Evolutionary conservation across 768 basidiomycete genomes (phyloP), one percentile per base, ranked within the genome.

Genomic region (Boletus reticuloceps): DNA sequence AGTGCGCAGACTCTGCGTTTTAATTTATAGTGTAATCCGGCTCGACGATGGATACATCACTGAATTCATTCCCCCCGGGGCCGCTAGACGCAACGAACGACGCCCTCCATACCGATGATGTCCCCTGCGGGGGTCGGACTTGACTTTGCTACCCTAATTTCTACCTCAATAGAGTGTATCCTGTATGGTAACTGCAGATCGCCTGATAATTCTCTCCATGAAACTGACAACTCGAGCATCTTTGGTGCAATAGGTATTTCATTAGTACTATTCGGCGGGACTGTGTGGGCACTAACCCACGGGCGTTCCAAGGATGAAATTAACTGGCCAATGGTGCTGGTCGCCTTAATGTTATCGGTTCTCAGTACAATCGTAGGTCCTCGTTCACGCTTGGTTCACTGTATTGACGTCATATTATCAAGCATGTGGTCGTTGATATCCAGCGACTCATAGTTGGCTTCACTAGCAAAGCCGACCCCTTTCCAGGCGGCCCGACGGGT

Each of bases 391-490:
- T 13, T 6, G 16, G 32, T 43, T 11, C 46, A 25, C n/a, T 25
- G 3, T 11, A 31, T 43, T 60, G 2, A 60, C 16, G 16, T 17
- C 20, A 4, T 48, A 4, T 22, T 14, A 56, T 54, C 2, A 61
- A 68, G 66, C 69, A 70, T 29, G 29, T 69, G 19, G 51, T 19
- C 13, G 48, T 65, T 16, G 59, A 69, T 53, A 60, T 67, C 43
- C 51, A 57, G 9, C 64, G 69, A 29, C 47, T 70, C 4, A n/a
- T 62, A 40, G 51, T 60, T 13, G 72, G 69, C 7, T 64, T 74
- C n/a, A 48, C 69, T 25, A 41, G 20, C 34, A 40, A 63, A 45
- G 58, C 66, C 10, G 50, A 54, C 25, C 60, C 25, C 10, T 54
- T 54, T 22, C 63, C 65, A 6, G 66, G 66, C 0, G 71, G 70